Conservation (phyloP, 2,329 filamentous ascomycete species). For the Fusarium concolor region DNA sequence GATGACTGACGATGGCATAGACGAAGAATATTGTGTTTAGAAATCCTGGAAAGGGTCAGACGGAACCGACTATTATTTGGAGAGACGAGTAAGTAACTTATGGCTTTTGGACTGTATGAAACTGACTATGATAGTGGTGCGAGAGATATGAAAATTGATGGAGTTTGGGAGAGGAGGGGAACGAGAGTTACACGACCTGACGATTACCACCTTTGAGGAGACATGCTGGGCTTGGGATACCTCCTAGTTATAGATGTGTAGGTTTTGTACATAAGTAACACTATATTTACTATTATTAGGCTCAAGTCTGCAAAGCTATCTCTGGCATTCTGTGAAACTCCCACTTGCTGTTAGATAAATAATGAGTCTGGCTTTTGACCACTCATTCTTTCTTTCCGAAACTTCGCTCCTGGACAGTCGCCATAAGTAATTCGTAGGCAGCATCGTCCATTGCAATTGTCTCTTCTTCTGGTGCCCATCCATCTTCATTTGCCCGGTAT, state of each 20-base stretch:
- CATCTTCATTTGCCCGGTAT: too few species aligned
- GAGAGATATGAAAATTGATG: slow-evolving; percentile 39
- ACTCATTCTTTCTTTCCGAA: background rate
- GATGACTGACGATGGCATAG: background rate
- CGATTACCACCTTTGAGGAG: slow-evolving; percentile 39
- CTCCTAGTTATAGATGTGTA: too few species aligned
- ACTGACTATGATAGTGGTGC: slow-evolving; percentile 16
- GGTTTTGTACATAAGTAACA: too few species aligned
- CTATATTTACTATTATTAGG: too few species aligned
- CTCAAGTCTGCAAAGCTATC: too few species aligned
- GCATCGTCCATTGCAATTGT: background rate
- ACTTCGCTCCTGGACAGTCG: background rate
- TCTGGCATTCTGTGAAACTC: too few species aligned
- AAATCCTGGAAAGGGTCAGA: slow-evolving; percentile 36
- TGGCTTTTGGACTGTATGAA: rapidly evolving
- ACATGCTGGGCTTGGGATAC: too few species aligned
- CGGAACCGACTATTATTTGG: slow-evolving; percentile 35
- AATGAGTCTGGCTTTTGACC: too few species aligned
- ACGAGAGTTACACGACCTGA: slow-evolving; percentile 30
- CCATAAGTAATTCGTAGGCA: background rate
- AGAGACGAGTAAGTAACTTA: slow-evolving; percentile 39
- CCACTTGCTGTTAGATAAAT: too few species aligned
- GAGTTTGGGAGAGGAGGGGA: slow-evolving; percentile 42
- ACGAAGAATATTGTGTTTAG: slow-evolving; percentile 45
- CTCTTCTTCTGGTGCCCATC: background rate